Percentiles rank a stretch among this genome's conserved stretches.
These are phyloP conservation scores for Trichoderma endophyticum DNA, from an alignment of 2,329 filamentous ascomycete species.

Conservation along the genomic window DNA sequence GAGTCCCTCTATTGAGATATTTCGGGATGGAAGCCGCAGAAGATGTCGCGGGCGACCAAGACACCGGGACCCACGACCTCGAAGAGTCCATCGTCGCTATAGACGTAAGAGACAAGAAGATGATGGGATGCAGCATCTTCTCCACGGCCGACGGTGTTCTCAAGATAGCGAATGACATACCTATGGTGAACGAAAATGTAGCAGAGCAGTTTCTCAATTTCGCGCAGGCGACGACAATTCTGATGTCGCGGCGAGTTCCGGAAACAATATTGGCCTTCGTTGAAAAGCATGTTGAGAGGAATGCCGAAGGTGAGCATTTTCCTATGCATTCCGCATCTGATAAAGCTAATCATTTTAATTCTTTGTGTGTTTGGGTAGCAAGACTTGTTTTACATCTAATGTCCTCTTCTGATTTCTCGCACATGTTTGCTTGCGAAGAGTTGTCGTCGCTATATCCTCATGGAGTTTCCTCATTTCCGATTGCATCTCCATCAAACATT, in stretches of 20 bases:
- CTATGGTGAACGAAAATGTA: constrained; percentile 64
- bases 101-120: constrained; percentile 66
- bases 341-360: constrained; percentile 2
- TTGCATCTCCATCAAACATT: constrained; percentile 16
- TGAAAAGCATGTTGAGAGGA: constrained; percentile 24
- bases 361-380: neutral
- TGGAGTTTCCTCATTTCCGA: neutral
- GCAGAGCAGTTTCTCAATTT: constrained; percentile 60
- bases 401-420: constrained; percentile 69
- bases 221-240: constrained; percentile 52
- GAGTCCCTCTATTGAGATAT: neutral
- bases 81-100: constrained; percentile 64
- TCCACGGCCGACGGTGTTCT: constrained; percentile 66
- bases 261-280: constrained; percentile 36
- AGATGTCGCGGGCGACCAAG: neutral
- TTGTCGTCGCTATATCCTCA: constrained; percentile 36
- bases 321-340: neutral
- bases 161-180: constrained; percentile 73
- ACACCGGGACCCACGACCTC: neutral
- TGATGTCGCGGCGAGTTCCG: constrained; percentile 49
- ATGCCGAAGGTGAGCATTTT: neutral
- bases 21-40: neutral
- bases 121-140: constrained; percentile 83
- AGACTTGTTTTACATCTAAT: constrained; percentile 58
- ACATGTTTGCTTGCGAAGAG: constrained; percentile 63